phyloP scores from a whole-genome alignment of 1,284 basidiomycete genomes.

The Rhizopogon hawkerae region DNA sequence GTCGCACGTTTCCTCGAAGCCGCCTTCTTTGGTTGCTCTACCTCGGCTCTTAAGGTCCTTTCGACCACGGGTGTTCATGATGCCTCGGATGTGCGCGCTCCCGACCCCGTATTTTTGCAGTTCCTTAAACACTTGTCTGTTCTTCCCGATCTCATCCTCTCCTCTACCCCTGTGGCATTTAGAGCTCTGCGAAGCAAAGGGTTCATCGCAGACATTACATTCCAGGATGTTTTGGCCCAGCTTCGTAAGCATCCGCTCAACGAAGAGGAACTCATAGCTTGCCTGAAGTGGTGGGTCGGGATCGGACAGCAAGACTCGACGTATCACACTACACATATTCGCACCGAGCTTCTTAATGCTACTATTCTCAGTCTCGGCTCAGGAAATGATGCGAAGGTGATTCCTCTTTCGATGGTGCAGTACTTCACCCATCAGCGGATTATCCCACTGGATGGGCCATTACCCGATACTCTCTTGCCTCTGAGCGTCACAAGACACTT shows the following conservation, averaged over 20 bases:
- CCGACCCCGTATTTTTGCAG: constrained; percentile 62
- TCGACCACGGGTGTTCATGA: constrained; percentile 73
- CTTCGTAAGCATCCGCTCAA: constrained; percentile 66
- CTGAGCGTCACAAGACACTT: constrained; percentile 61
- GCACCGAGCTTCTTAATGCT: constrained; percentile 60
- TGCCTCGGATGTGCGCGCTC: constrained; percentile 69
- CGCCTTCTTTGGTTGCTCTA: constrained; percentile 71
- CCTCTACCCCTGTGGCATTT: constrained; percentile 60
- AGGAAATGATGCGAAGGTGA: constrained; percentile 42
- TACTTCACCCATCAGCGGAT: constrained; percentile 68
- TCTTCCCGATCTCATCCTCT: constrained; percentile 60
- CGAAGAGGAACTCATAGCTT: constrained; percentile 72
- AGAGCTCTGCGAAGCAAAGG: constrained; percentile 56
- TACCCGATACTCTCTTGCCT: constrained; percentile 75
- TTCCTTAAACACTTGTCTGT: constrained; percentile 82
- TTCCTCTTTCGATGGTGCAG: constrained; percentile 63
- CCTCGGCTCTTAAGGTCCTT: constrained; percentile 59
- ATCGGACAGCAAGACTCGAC: constrained; percentile 43
- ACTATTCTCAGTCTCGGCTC: constrained; percentile 49
- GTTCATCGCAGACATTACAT: constrained; percentile 76
- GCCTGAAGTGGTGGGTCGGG: constrained; percentile 84
- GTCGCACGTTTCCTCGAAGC: constrained; percentile 76
- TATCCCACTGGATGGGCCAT: constrained; percentile 77
- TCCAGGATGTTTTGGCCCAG: constrained; percentile 82
- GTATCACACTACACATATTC: constrained; percentile 37